Percentiles rank a stretch among this genome's conserved stretches.
Conservation (phyloP, 2,329 filamentous ascomycete species). For the Fusarium tricinctum region DNA sequence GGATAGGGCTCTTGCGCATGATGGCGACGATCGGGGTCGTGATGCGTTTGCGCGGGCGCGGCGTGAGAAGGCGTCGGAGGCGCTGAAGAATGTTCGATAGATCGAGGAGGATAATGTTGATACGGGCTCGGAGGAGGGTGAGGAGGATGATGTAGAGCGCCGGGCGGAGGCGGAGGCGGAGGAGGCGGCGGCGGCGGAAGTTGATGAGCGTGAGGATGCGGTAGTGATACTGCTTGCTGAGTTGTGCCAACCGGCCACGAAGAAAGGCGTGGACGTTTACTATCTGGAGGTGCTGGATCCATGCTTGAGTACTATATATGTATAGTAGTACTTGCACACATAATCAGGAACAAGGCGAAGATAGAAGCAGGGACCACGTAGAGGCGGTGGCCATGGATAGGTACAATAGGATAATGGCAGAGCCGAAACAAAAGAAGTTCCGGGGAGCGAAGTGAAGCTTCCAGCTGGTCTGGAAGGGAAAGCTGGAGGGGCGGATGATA, state of each 20-base stretch:
- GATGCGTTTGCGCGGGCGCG: constrained; percentile 53
- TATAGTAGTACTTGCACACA: constrained; percentile 55
- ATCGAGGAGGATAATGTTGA: constrained; percentile 57
- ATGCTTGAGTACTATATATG: constrained; percentile 64
- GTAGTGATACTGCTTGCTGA: constrained; percentile 64
- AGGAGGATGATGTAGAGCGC: constrained; percentile 49
- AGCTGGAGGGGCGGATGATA: constrained; percentile 49
- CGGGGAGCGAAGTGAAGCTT: constrained; percentile 50
- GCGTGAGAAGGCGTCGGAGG: constrained; percentile 50
- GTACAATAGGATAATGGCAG: constrained; percentile 45
- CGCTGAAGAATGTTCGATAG: constrained; percentile 52
- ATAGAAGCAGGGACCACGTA: constrained; percentile 57
- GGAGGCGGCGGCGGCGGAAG: constrained; percentile 52
- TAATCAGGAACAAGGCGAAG: constrained; percentile 55
- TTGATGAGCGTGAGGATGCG: constrained; percentile 53
- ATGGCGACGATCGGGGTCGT: constrained; percentile 67
- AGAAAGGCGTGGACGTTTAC: constrained; percentile 70
- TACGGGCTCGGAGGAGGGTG: constrained; percentile 55
- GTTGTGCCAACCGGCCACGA: constrained; percentile 64
- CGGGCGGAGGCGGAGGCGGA: constrained; percentile 47
- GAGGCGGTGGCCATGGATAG: constrained; percentile 54
- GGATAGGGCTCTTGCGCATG: constrained; percentile 69
- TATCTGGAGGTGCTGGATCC: constrained; percentile 71
- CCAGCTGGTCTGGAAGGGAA: constrained; percentile 49
- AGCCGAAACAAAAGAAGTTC: constrained; percentile 49